Conservation (phyloP, 2,329 filamentous ascomycete species). For the Apiospora rasikravindrae region DNA sequence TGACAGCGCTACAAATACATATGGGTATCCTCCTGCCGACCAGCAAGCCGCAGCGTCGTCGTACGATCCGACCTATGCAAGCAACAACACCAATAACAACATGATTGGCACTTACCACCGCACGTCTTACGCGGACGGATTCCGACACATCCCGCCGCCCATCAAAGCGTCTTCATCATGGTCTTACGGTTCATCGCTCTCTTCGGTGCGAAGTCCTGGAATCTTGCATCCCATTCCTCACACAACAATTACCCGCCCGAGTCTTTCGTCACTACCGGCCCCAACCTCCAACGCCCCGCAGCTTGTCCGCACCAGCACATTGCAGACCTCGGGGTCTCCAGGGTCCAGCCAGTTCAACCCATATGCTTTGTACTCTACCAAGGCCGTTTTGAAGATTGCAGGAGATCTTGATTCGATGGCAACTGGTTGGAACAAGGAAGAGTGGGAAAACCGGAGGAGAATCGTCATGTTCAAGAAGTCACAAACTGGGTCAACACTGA, state of each 20-base stretch:
- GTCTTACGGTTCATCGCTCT: slow-evolving; percentile 50
- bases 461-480: slow-evolving; percentile 88
- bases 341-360: slow-evolving; percentile 67
- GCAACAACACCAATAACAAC: slow-evolving; percentile 45
- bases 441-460: slow-evolving; percentile 77
- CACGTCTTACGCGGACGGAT: slow-evolving; percentile 57
- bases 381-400: slow-evolving; percentile 83
- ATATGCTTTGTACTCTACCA: slow-evolving; percentile 81
- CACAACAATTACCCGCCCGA: slow-evolving; percentile 50
- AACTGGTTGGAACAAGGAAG: slow-evolving; percentile 80
- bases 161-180: slow-evolving; percentile 48
- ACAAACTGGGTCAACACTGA: slow-evolving; percentile 82
- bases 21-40: slow-evolving; percentile 61
- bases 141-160: slow-evolving; percentile 43
- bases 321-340: slow-evolving; percentile 44
- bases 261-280: slow-evolving; percentile 54
- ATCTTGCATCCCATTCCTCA: slow-evolving; percentile 35
- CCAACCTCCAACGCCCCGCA: slow-evolving; percentile 52
- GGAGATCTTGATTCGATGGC: slow-evolving; percentile 87
- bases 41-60: slow-evolving; percentile 49
- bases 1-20: slow-evolving; percentile 58
- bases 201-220: slow-evolving; percentile 46
- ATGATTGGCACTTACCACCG: slow-evolving; percentile 63
- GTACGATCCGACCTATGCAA: slow-evolving; percentile 41
- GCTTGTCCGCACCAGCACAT: slow-evolving; percentile 62